Percentiles rank a stretch among this genome's conserved stretches.
phyloP scores from a whole-genome alignment of 805 yeast genomes.

The Zygosaccharomyces siamensis region DNA sequence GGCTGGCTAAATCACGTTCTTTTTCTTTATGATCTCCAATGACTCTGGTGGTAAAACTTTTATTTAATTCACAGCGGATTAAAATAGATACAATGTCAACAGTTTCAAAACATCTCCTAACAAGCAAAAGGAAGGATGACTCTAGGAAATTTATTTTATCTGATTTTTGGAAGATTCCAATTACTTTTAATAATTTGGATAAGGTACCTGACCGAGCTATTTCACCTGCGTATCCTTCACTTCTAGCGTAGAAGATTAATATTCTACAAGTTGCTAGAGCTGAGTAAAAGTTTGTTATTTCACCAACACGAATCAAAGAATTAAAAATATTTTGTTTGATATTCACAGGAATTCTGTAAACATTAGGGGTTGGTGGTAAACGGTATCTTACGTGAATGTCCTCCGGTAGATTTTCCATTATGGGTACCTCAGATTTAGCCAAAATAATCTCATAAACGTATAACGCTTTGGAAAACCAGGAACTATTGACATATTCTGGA shows the following conservation, averaged over 20 bases:
- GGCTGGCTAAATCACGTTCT: slow-evolving; percentile 42
- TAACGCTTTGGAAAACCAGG: slow-evolving; percentile 59
- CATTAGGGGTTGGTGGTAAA: slow-evolving; percentile 18
- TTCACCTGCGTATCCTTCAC: slow-evolving; percentile 37
- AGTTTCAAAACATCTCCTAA: slow-evolving; percentile 70
- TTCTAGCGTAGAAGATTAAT: slow-evolving; percentile 48
- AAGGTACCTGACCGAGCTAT: slow-evolving; percentile 48
- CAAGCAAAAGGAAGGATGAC: slow-evolving; percentile 46
- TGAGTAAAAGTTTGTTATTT: slow-evolving; percentile 40
- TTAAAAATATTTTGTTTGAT: slow-evolving; percentile 39
- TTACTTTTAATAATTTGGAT: slow-evolving; percentile 42
- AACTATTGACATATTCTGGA: slow-evolving; percentile 38
- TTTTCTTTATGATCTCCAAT: slow-evolving; percentile 31
- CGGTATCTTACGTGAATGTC: slow-evolving; percentile 20
- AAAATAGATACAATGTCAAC: slow-evolving; percentile 43
- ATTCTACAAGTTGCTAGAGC: slow-evolving; percentile 54
- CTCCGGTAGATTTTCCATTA: slow-evolving; percentile 33
- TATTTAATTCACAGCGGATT: slow-evolving; percentile 49
- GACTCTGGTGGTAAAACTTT: slow-evolving; percentile 37
- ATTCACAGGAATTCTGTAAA: slow-evolving; percentile 23
- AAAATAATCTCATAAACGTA: slow-evolving; percentile 52
- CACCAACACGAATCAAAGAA: slow-evolving; percentile 39
- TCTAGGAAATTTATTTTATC: slow-evolving; percentile 42
- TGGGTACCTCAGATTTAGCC: slow-evolving; percentile 48
- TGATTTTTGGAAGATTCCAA: slow-evolving; percentile 37